A percentile compares a stretch with the other conserved stretches of the same genome.
These are phyloP conservation scores for Umbelopsis sp. DNA, from an alignment of 192 early-diverging fungal species.

Conservation along the genomic window DNA sequence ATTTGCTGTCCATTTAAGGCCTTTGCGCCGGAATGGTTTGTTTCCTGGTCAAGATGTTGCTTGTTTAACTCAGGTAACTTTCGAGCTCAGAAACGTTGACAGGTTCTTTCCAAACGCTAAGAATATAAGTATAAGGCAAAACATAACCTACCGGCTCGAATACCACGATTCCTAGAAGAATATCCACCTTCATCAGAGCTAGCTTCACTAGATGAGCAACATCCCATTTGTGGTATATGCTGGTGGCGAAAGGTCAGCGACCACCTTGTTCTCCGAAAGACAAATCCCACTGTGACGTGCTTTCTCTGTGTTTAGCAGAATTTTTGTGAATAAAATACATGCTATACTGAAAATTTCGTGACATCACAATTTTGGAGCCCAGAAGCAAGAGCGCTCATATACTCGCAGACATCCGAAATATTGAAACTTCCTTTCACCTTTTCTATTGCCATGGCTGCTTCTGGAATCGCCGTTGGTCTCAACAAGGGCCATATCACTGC, in stretches of 20 bases:
- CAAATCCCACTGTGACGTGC: no score
- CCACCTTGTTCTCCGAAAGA: no score
- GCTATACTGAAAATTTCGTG: neutral
- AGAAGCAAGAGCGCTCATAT: neutral
- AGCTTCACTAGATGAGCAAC: constrained; percentile 8
- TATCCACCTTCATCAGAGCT: neutral
- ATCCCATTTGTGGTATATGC: constrained; percentile 1
- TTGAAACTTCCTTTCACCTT: constrained; percentile 28
- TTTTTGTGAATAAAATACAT: no score
- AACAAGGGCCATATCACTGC: constrained; percentile 95
- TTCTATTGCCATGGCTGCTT: constrained; percentile 45
- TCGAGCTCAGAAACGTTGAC: neutral
- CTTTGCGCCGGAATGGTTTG: constrained; percentile 38
- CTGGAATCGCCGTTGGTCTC: constrained; percentile 87
- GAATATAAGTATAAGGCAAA: neutral
- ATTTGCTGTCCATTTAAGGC: constrained; percentile 45
- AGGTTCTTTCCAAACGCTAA: neutral
- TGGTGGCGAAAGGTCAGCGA: no score
- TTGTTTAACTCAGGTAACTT: neutral
- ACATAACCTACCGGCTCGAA: neutral
- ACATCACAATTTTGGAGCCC: neutral
- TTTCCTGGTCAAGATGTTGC: neutral
- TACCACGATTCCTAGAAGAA: neutral
- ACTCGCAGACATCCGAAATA: neutral
- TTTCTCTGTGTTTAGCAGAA: no score